These are phyloP conservation scores for Saccharomycopsis fodiens DNA, from an alignment of 805 yeast genomes.

Conservation along the genomic window DNA sequence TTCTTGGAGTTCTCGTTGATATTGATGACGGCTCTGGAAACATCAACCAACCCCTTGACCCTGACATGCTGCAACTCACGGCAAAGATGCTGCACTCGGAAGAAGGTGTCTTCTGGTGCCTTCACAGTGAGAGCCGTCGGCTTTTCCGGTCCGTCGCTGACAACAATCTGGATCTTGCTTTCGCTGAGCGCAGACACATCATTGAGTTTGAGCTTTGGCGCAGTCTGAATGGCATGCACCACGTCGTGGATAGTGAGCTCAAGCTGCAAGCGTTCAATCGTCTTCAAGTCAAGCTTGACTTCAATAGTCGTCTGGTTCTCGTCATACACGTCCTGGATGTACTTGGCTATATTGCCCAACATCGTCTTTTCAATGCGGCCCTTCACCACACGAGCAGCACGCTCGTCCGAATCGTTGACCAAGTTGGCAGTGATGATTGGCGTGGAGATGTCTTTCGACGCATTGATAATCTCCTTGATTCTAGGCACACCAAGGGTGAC, in stretches of 20 bases:
- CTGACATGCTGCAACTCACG: constrained; percentile 81
- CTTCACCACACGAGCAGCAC: constrained; percentile 97
- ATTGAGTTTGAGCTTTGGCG: constrained; percentile 83
- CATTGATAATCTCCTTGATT: constrained; percentile 96
- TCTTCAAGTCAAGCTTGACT: constrained; percentile 71
- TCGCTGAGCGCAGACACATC: constrained; percentile 65
- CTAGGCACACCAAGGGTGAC: constrained; percentile 99
- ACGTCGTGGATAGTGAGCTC: constrained; percentile 84
- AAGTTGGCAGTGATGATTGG: constrained; percentile 93
- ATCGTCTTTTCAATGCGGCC: constrained; percentile 94
- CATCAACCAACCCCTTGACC: constrained; percentile 87
- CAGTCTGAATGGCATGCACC: constrained; percentile 69
- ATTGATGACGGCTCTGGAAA: constrained; percentile 93
- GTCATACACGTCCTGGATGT: constrained; percentile 89
- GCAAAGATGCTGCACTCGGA: constrained; percentile 82
- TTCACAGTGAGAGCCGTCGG: constrained; percentile 35
- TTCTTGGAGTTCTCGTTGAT: constrained; percentile 79
- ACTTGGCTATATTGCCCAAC: constrained; percentile 77
- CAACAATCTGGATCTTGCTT: constrained; percentile 61
- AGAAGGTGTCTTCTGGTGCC: constrained; percentile 52
- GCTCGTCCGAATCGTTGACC: constrained; percentile 89
- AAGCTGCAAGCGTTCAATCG: constrained; percentile 84
- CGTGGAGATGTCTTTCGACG: constrained; percentile 89
- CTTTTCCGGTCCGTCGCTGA: constrained; percentile 34
- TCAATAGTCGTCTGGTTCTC: constrained; percentile 71